A percentile compares a stretch with the other conserved stretches of the same genome.
Evolutionary conservation across 2,329 filamentous ascomycete species (phyloP).

Genomic region (Eutypa lata): DNA sequence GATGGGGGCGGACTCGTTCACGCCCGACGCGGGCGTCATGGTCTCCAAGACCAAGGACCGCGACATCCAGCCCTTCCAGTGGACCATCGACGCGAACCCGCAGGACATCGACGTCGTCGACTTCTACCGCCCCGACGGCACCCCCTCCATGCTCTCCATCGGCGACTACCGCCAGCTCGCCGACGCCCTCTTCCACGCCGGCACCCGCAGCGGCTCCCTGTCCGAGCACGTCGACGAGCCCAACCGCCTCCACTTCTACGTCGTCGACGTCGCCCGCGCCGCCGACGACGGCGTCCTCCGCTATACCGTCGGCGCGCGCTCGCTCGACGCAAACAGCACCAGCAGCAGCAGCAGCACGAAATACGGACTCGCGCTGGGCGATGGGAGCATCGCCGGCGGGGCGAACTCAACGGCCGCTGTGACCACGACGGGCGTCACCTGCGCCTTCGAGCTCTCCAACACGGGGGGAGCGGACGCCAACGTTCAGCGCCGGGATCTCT

Average conservation of each 20-base stretch:
- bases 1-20: constrained; percentile 52
- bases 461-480: constrained; percentile 31
- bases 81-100: constrained; percentile 53
- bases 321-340: constrained; percentile 34
- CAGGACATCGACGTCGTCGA: constrained; percentile 49
- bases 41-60: constrained; percentile 50
- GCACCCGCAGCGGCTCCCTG: constrained; percentile 47
- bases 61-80: constrained; percentile 46
- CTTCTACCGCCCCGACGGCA: constrained; percentile 47
- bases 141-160: constrained; percentile 42
- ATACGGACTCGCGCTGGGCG: constrained; percentile 34
- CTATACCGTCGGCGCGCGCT: constrained; percentile 46
- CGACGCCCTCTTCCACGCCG: constrained; percentile 53
- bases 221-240: constrained; percentile 45
- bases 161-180: constrained; percentile 53
- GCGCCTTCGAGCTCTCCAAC: constrained; percentile 46
- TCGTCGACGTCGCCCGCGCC: constrained; percentile 41
- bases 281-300: constrained; percentile 37
- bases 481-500: constrained; percentile 33
- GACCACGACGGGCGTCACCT: constrained; percentile 35
- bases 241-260: constrained; percentile 49
- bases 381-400: constrained; percentile 28
- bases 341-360: too few species aligned
- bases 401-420: constrained; percentile 20
- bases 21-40: constrained; percentile 49